Evolutionary conservation across 1,284 basidiomycete species (phyloP), one percentile per base, ranked within the genome.

Genomic region (Boletellus sp.): DNA sequence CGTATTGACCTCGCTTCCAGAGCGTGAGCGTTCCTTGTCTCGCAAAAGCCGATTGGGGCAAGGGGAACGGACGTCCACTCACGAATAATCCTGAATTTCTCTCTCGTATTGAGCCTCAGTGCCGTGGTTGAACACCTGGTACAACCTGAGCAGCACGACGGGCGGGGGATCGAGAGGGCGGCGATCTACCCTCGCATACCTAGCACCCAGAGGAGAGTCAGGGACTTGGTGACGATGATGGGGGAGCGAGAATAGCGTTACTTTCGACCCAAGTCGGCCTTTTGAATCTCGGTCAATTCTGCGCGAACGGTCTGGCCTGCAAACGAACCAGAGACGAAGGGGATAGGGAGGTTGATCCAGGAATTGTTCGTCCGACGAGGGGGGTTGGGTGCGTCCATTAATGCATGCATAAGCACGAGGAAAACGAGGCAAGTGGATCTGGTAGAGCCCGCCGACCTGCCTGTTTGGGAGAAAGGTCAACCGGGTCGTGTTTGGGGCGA

Each of bases 251-350:
- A 24, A 40, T 8, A 41, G 33, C 39, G 71, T 61, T 63, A 85
- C 83, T 85, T 85, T 70, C 83, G 71, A 16, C 83, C 83, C 35
- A 85, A 66, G 63, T 84, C 74, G 16, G 83, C 83, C 53, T 83
- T 82, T 63, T 85, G 83, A 8, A 85, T 67, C 67, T 86, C 84
- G 47, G 70, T 59, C 41, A 86, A 70, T 65, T 83, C 75, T 57
- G 81, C 80, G 48, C 85, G 79, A 44, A 86, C 71, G 12, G 75
- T 78, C 51, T 73, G 72, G 24, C 81, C 83, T 50, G 72, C 65
- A 63, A 85, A 84, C 56, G 82, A 84, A 51, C 84, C 85, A 48
- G 73, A 69, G 11, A 68, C 66, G 57, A 82, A 86, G 54, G 70
- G 71, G 49, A 84, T 79, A 13, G 80, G 80, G 28, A 60, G 56